Evolutionary conservation across 2,329 filamentous ascomycete species (phyloP), one percentile per base, ranked within the genome.

Genomic region (Curvularia spicifera): DNA sequence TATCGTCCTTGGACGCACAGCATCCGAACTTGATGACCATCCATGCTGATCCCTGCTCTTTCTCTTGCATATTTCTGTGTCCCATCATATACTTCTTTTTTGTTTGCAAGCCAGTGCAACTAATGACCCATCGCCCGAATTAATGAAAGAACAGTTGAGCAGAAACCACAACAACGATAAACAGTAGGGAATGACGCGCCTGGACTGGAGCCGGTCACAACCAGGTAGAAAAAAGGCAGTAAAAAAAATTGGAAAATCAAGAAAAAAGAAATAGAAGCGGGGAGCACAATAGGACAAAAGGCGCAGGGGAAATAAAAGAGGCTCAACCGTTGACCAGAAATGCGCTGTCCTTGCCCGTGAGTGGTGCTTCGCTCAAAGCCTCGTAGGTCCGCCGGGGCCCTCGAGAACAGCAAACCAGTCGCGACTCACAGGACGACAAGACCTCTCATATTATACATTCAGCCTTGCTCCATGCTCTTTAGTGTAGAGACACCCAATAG

Each of bases 1-100:
- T 51, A 44, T 71, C 68, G 37, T 70, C 69, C 51, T 64, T 67
- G 48, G 74, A 73, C 69, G 71, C 73, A 71, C 75, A 76, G 72
- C 75, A 77, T 65, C 73, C 71, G 56, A 74, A 68, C n/a, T 66
- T 64, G 51, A 76, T 74, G 65, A 68, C 73, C 71, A 73, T 66
- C 75, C 75, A 77, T 59, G 70, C 56, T 57, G 60, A 62, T 53
- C 44, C 64, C 56, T 35, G 45, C 53, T 60, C 63, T 48, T 60
- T 56, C 46, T 51, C 56, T 22, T 68, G 58, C 39, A 64, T 60
- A 43, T 63, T 61, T 54, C 58, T 54, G 53, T 57, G 59, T 55
- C 64, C 55, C 65, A 68, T 66, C 33, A 39, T 45, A n/a, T 26
- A n/a, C 33, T 24, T 65, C 61, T 59, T 49, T 57, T 60, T 61